Percentiles rank a stretch among this genome's conserved stretches.
These are phyloP conservation scores for Trametes pubescens DNA, from an alignment of 1,284 basidiomycete species.

Conservation along the genomic window DNA sequence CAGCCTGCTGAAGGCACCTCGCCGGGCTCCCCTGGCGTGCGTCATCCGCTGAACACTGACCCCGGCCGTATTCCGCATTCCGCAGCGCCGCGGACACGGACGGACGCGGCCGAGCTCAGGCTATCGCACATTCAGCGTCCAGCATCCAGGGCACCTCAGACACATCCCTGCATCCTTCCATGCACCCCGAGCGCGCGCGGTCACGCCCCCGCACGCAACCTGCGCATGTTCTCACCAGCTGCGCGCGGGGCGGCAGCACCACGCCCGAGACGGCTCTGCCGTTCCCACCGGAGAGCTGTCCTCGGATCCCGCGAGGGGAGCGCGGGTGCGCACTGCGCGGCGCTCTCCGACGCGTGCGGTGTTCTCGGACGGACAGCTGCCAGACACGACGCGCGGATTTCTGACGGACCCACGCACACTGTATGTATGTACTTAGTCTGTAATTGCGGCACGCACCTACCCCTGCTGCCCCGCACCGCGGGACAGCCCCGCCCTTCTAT, in stretches of 20 bases:
- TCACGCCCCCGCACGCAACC: not conserved
- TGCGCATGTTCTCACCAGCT: constrained; percentile 8
- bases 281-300: constrained; percentile 6
- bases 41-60: not conserved
- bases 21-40: too few relatives aligned
- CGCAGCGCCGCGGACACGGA: not conserved
- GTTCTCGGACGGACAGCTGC: too few relatives aligned
- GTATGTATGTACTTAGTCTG: not conserved
- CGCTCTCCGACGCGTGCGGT: constrained; percentile 3
- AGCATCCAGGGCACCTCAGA: too few relatives aligned
- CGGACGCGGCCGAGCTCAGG: constrained; percentile 1
- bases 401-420: constrained; percentile 14
- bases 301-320: constrained; percentile 1
- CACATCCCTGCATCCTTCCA: too few relatives aligned
- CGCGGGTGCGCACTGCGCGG: constrained; percentile 5
- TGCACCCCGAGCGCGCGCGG: not conserved
- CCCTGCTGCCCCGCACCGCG: not conserved
- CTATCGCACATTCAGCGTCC: not conserved
- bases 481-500: constrained; percentile 9
- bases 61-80: too few relatives aligned
- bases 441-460: not conserved
- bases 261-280: not conserved
- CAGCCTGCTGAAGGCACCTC: too few relatives aligned
- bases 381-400: constrained; percentile 24
- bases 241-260: constrained; percentile 7